A percentile compares a stretch with the other conserved stretches of the same genome.
These are phyloP conservation scores for Triticum turgidum DNA, from an alignment of 176 grass and related monocot genomes.

Conservation along the genomic window DNA sequence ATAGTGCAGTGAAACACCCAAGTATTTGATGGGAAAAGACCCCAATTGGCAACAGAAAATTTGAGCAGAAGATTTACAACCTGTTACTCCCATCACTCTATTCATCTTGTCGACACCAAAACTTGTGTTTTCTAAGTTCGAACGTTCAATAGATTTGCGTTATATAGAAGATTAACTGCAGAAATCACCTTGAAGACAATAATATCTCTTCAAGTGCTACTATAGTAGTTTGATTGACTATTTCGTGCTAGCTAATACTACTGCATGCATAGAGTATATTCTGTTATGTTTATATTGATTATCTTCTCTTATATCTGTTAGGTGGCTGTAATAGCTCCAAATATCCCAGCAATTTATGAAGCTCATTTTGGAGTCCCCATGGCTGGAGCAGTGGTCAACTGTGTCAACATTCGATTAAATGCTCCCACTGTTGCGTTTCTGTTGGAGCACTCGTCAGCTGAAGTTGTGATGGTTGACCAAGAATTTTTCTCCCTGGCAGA, in stretches of 20 bases:
- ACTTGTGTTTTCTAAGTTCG: not conserved
- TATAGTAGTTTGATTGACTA: constrained; percentile 7
- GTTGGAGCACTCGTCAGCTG: constrained; percentile 69
- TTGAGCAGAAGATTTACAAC: no score
- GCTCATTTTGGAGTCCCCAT: constrained; percentile 97
- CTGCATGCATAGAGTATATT: not conserved
- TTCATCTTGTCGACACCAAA: not conserved
- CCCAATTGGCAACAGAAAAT: no score
- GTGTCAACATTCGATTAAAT: constrained; percentile 79
- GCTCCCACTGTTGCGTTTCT: constrained; percentile 76
- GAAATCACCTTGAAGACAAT: not conserved
- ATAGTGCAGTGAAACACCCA: no score
- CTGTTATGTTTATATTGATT: constrained; percentile 26
- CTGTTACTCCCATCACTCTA: not conserved
- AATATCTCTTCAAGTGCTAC: not conserved
- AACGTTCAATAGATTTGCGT: not conserved
- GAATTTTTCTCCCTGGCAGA: constrained; percentile 75
- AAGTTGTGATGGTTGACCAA: constrained; percentile 85
- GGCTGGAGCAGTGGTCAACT: constrained; percentile 85
- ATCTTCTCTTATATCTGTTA: constrained; percentile 26
- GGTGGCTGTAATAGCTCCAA: constrained; percentile 95
- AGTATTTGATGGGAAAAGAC: no score
- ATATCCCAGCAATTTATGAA: constrained; percentile 87
- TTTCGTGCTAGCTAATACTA: not conserved
- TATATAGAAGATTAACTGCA: not conserved